phyloP scores from a whole-genome alignment of 192 early-diverging fungal genomes.

The Coemansia sp. region DNA sequence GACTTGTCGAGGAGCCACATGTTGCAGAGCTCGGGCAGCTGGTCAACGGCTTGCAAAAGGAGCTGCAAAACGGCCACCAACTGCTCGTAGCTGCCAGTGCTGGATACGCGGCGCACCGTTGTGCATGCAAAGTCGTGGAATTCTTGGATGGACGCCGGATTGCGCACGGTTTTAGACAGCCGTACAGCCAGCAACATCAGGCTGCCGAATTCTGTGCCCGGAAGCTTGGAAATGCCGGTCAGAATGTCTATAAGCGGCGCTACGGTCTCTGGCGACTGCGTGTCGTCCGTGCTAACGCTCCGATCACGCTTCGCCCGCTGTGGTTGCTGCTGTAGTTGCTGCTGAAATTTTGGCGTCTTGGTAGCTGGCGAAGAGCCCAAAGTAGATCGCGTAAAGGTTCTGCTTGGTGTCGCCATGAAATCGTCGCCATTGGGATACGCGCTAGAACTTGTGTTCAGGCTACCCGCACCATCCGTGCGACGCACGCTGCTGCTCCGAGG shows the following conservation, averaged over 20 bases:
- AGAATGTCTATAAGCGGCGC: slow-evolving; percentile 23
- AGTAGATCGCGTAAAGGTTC: background rate
- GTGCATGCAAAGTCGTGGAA: slow-evolving; percentile 29
- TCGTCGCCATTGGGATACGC: slow-evolving; percentile 32
- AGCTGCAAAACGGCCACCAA: slow-evolving; percentile 21
- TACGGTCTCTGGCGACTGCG: background rate
- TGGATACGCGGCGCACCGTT: background rate
- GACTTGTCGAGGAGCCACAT: slow-evolving; percentile 17
- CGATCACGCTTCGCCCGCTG: background rate
- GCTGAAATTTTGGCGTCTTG: background rate
- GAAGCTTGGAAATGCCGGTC: slow-evolving; percentile 12
- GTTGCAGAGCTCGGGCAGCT: slow-evolving; percentile 12
- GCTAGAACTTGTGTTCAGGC: background rate
- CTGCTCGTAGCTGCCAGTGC: slow-evolving; percentile 7
- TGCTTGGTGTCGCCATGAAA: slow-evolving; percentile 25
- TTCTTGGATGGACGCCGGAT: background rate
- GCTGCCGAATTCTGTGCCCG: slow-evolving; percentile 15
- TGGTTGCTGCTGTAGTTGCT: background rate
- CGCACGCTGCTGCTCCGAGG: slow-evolving; percentile 3
- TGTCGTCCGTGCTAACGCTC: background rate
- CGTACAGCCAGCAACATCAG: slow-evolving; percentile 24
- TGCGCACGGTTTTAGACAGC: slow-evolving; percentile 18
- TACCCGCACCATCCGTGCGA: background rate
- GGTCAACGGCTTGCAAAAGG: slow-evolving; percentile 12
- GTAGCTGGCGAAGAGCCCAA: background rate